Evolutionary conservation across 257 asterid species (phyloP), one percentile per base, ranked within the genome.

Genomic region (Phtheirospermum japonicum): DNA sequence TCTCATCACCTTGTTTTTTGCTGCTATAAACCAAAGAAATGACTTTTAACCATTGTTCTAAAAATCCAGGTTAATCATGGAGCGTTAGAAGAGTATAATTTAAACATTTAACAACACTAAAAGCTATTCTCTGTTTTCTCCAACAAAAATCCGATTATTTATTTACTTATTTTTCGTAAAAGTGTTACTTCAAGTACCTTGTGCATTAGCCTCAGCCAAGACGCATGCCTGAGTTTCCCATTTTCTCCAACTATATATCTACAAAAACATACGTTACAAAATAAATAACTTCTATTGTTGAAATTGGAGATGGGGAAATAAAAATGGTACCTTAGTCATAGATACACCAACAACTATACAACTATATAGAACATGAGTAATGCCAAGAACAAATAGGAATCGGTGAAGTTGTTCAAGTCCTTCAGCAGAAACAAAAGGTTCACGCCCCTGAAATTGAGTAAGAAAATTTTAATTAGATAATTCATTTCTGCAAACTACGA

Each of bases 171-270:
- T 2, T 36, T 36, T 9, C 11, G 42, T 23, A 23, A 23, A 36
- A 36, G 42, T 36, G 10, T 36, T 36, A 40, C 46, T 49, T 57
- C 39, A 68, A 40, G 23, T 69, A 82, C 97, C 88, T 72, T 61
- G 82, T 56, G 81, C 57, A 74, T 74, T 78, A 14, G 57, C 83
- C 69, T 80, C 95, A 16, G 84, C 79, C 61, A 74, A 58, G 5
- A 66, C 57, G 42, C 75, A 70, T 12, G 81, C 85, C 70, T 83
- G 94, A 70, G 77, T 64, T 78, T 90, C 97, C 96, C 96, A 90
- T 71, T 87, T 87, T 73, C 96, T 87, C 97, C 97, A 90, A 76
- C 96, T 90, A 67, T 90, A 90, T 68, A 87, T 90, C 97, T 90
- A 57, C 79, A 75, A 74, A 55, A 30, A 66, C 32, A 39, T 13